Conservation (phyloP, 352 stramenopile species). For the Globisporangium camurandrum region DNA sequence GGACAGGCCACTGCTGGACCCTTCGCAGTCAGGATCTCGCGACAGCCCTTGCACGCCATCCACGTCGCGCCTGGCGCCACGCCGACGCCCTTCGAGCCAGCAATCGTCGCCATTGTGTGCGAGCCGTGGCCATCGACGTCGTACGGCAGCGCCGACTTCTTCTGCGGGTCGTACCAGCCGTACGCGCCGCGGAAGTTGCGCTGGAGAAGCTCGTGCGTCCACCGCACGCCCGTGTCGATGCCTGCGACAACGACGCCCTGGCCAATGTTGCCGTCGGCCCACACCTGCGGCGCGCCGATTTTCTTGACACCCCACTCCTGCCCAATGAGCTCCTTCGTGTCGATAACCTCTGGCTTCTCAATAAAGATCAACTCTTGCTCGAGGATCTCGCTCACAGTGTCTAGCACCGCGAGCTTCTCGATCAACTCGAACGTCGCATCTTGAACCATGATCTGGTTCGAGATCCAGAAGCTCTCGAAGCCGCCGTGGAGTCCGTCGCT, state of each 20-base stretch:
- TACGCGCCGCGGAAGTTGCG: conserved; percentile 11
- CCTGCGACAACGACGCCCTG: conserved; percentile 10
- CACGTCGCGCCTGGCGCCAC: conserved; percentile 12
- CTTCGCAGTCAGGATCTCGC: conserved; percentile 1
- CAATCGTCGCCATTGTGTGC: conserved; percentile 15
- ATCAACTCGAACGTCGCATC: conserved; percentile 11
- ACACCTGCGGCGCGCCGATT: conserved; percentile 12
- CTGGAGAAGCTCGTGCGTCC: conserved; percentile 15
- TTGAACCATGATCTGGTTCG: conserved; percentile 16
- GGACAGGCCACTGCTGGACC: conserved; percentile 6
- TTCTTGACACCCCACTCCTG: conserved; percentile 11
- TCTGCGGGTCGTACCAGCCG: conserved; percentile 17
- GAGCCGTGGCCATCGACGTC: conserved; percentile 13
- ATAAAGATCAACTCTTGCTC: conserved; percentile 1
- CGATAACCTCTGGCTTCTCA: not conserved
- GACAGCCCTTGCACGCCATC: conserved; percentile 14
- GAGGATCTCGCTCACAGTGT: conserved; percentile 10
- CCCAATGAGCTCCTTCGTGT: conserved; percentile 1
- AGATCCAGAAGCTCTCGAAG: conserved; percentile 21
- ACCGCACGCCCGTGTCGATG: conserved; percentile 18
- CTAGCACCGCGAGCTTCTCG: conserved; percentile 10
- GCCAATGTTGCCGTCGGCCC: conserved; percentile 9
- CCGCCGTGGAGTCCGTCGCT: conserved; percentile 1
- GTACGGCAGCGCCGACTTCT: conserved; percentile 10
- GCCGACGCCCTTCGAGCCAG: conserved; percentile 10